Evolutionary conservation across 805 yeast species (phyloP), one percentile per base, ranked within the genome.

Genomic region (Diddensiella caesifluorescens): DNA sequence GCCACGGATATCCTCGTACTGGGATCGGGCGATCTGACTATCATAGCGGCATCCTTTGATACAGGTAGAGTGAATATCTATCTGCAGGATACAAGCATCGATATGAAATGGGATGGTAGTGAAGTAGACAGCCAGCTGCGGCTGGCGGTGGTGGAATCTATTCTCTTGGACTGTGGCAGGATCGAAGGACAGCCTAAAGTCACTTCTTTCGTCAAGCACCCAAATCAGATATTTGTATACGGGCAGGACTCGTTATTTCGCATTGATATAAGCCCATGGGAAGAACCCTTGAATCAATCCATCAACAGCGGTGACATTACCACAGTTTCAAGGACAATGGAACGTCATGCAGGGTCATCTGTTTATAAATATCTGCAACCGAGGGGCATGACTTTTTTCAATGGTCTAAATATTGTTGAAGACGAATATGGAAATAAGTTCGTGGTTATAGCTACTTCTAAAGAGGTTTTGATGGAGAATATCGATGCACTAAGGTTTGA

Each of bases 1-100:
- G 74, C 75, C 0, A 45, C 57, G 4, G 66, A 64, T 23, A 52
- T 75, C 5, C 32, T 52, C 0, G 42, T 60, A 3, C 9, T 60
- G 56, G 35, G 48, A n/a, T 44, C 48, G 4, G 47, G 50, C 3
- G 47, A 41, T 20, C 20, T 48, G n/a, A 43, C 59, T 1, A 32
- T 50, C 2, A 29, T 60, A 7, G 46, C 40, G 4, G 47, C 50
- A 9, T 39, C 56, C 3, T 48, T 37, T 31, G 28, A 39, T n/a
- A 26, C 38, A 6, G 60, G 59, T 2, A 35, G 56, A 16, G 30
- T 59, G 19, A 51, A 45, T 30, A 13, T 58, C 3, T 52, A 37
- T 29, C 42, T 56, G 12, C 57, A 51, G 30, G 32, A 29, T 13
- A 29, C 36, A 5, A 36, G 35, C 22, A 7, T 44, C 7, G 41